Evolutionary conservation across 1,284 basidiomycete genomes (phyloP), one percentile per base, ranked within the genome.

Genomic region (Leccinum huronense): DNA sequence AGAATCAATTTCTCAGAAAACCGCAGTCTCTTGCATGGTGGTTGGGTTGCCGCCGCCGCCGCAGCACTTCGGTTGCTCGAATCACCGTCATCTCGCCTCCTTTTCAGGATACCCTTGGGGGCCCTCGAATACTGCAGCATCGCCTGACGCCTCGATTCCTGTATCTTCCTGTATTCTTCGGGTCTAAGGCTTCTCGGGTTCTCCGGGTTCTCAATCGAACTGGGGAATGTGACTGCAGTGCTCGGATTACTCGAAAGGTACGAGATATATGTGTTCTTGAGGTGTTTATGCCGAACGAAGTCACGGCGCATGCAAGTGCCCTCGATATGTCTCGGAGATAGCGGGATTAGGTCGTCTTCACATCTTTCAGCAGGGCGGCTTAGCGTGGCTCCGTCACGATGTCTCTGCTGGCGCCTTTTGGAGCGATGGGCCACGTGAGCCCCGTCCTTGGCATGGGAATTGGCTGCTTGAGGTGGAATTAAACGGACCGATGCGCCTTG

Each of bases 191-290:
- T 60, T 42, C 63, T 66, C 6, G 73, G 65, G 13, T 61, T 62
- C 54, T 69, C 59, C 10, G 66, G 67, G n/a, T 16, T 63, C 30
- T 75, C 70, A n/a, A 76, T 63, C 53, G 62, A 70, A 23, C 59
- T 65, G 10, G 72, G 71, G 33, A 71, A 73, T 3, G 59, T 53
- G 57, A 51, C 51, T 23, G 54, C 53, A 0, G 59, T n/a, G 13
- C 36, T 63, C n/a, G 74, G 70, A 59, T 64, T 48, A 16, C 55
- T 60, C 6, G 68, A 71, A 55, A 69, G 66, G n/a, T 67, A 66
- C 38, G 74, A 75, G 14, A 76, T 76, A 36, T 66, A 66, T 14
- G 66, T 63, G 57, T 77, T 74, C 61, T 76, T 76, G 62, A 73
- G 27, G 19, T 76, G 68, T 42, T 59, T 77, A 5, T 75, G 64